phyloP scores from a whole-genome alignment of 2,329 filamentous ascomycete genomes.

The Botryotinia convoluta region DNA sequence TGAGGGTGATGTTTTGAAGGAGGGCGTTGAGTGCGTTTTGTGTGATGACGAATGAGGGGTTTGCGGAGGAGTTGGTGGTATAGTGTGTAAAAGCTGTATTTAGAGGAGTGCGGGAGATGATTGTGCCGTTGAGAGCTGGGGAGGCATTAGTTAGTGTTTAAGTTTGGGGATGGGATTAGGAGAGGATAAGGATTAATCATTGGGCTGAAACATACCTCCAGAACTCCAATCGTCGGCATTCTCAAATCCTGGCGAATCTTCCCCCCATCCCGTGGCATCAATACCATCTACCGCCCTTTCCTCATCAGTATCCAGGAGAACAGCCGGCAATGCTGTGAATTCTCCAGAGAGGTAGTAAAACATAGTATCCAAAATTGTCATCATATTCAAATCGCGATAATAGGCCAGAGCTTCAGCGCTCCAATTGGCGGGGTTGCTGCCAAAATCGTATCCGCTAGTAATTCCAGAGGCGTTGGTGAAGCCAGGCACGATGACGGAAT shows the following conservation, averaged over 20 bases:
- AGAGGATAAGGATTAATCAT: neutral
- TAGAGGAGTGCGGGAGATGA: conserved; percentile 23
- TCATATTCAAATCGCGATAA: conserved; percentile 26
- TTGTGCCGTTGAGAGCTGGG: neutral
- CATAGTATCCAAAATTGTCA: conserved; percentile 15
- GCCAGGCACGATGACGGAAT: conserved; percentile 21
- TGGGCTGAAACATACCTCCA: neutral
- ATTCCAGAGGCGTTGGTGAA: neutral
- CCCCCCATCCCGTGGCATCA: neutral
- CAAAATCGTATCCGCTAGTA: neutral
- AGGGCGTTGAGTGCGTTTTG: conserved; percentile 27
- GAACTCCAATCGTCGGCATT: neutral
- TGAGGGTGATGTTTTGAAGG: conserved; percentile 29
- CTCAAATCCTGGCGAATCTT: neutral
- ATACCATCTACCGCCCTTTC: neutral
- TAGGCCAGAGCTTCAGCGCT: conserved; percentile 12
- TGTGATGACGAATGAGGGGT: conserved; percentile 23
- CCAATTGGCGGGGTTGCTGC: conserved; percentile 27
- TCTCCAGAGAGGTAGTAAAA: conserved; percentile 1
- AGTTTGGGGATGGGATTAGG: neutral
- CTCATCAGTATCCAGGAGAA: neutral
- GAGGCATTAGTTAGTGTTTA: neutral
- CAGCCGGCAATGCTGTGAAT: neutral
- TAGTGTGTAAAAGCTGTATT: conserved; percentile 22
- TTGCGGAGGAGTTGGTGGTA: neutral